A percentile compares a stretch with the other conserved stretches of the same genome.
These are phyloP conservation scores for Chaetomium strumarium DNA, from an alignment of 2,329 filamentous ascomycete genomes.

Conservation along the genomic window DNA sequence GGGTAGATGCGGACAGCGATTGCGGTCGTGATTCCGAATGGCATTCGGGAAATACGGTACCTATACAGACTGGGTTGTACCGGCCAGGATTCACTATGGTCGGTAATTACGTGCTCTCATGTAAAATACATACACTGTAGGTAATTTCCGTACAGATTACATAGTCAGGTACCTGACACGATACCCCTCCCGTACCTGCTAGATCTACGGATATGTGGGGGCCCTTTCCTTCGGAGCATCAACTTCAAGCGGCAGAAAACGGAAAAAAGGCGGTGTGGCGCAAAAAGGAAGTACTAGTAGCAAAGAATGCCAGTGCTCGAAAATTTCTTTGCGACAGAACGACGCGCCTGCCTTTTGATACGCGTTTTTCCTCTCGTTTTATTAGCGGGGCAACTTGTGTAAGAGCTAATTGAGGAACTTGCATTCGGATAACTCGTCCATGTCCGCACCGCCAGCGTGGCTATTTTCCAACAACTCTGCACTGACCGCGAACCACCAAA, in stretches of 20 bases:
- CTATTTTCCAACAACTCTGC: slow-evolving; percentile 25
- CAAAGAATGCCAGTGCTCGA: background rate
- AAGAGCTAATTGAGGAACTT: background rate
- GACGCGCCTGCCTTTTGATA: slow-evolving; percentile 1
- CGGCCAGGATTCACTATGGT: too few relatives aligned
- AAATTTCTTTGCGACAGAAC: slow-evolving; percentile 4
- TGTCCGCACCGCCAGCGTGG: slow-evolving; percentile 24
- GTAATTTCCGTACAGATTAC: too few relatives aligned
- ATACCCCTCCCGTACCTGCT: too few relatives aligned
- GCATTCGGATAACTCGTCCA: slow-evolving; percentile 5
- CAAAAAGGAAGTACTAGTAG: background rate
- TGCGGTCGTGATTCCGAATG: too few relatives aligned
- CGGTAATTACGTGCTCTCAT: too few relatives aligned
- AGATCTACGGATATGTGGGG: background rate
- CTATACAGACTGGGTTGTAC: too few relatives aligned
- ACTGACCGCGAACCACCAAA: slow-evolving; percentile 2
- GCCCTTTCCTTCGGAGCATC: background rate
- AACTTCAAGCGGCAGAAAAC: slow-evolving; percentile 16
- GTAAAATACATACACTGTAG: too few relatives aligned
- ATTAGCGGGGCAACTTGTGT: background rate
- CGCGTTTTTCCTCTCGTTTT: background rate
- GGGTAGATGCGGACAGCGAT: too few relatives aligned
- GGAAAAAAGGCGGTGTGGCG: slow-evolving; percentile 17
- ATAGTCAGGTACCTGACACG: too few relatives aligned
- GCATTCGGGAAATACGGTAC: too few relatives aligned